Conservation (phyloP, 768 basidiomycete genomes). For the Leucocoprinus sp. region DNA sequence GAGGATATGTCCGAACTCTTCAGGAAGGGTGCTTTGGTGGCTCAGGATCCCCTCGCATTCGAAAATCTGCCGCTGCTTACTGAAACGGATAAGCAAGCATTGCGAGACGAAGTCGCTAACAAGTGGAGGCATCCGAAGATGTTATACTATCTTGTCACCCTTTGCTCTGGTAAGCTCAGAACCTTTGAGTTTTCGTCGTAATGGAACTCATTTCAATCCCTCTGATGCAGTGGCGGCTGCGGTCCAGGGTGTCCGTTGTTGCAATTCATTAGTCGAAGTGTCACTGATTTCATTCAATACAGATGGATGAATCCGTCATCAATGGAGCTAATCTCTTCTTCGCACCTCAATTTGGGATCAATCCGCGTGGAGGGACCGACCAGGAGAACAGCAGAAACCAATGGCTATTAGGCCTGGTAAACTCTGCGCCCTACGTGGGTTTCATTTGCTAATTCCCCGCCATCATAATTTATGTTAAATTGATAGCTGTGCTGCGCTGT, state of each 20-base stretch:
- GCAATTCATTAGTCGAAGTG: not conserved
- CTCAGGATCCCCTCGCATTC: conserved; percentile 53
- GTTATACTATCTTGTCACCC: conserved; percentile 34
- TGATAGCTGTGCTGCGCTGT: conserved; percentile 13
- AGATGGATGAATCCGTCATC: conserved; percentile 58
- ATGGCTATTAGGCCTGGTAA: conserved; percentile 71
- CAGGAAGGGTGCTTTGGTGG: conserved; percentile 65
- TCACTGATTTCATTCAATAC: conserved; percentile 18
- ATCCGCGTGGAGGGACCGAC: conserved; percentile 19
- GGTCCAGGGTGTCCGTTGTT: conserved; percentile 42
- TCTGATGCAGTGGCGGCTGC: conserved; percentile 55
- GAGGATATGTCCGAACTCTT: conserved; percentile 39
- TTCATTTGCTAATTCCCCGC: not conserved
- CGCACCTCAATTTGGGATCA: conserved; percentile 45
- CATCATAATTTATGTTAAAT: not conserved
- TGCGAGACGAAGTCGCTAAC: conserved; percentile 41
- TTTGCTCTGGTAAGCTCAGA: conserved; percentile 29
- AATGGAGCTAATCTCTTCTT: conserved; percentile 61
- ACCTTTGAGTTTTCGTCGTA: not conserved
- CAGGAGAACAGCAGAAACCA: conserved; percentile 38
- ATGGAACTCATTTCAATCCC: not conserved
- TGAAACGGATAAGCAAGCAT: conserved; percentile 28
- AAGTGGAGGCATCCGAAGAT: conserved; percentile 40
- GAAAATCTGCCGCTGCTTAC: conserved; percentile 30
- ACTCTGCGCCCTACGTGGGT: conserved; percentile 38